Conservation (phyloP, 1,284 basidiomycete genomes). For the Mycocalia duriaeana region DNA sequence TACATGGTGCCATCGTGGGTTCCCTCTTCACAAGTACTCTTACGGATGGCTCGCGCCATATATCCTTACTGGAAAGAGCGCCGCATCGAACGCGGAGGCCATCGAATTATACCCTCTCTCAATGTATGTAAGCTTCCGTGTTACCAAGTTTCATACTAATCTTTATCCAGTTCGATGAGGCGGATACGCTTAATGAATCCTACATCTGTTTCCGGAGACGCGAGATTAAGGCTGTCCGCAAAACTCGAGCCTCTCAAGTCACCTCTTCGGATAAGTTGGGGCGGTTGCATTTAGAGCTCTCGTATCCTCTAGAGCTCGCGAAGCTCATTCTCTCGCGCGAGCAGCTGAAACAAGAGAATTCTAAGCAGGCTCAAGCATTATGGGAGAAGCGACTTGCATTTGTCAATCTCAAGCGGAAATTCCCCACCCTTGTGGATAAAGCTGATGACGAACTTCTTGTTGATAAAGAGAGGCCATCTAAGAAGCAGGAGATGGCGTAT, state of each 20-base stretch:
- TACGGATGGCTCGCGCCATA: conserved; percentile 61
- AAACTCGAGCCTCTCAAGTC: conserved; percentile 88
- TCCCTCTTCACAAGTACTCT: conserved; percentile 49
- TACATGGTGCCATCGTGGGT: conserved; percentile 60
- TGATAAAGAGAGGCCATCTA: conserved; percentile 67
- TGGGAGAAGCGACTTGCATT: conserved; percentile 80
- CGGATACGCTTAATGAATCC: conserved; percentile 86
- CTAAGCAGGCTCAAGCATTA: conserved; percentile 56
- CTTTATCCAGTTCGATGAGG: conserved; percentile 74
- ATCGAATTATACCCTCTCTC: conserved; percentile 73
- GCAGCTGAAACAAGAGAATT: conserved; percentile 62
- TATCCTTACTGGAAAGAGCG: conserved; percentile 84
- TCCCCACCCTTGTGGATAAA: conserved; percentile 62
- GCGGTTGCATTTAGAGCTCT: conserved; percentile 76
- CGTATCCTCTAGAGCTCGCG: conserved; percentile 70
- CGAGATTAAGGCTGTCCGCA: conserved; percentile 91
- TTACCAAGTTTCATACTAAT: not conserved
- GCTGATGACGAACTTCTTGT: conserved; percentile 81
- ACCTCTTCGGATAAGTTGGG: conserved; percentile 85
- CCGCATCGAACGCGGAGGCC: conserved; percentile 69
- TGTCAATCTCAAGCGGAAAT: conserved; percentile 77
- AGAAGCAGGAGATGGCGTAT: conserved; percentile 52
- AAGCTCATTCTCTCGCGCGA: conserved; percentile 71
- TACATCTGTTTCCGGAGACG: conserved; percentile 97
- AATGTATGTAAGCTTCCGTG: conserved; percentile 50